Percentiles rank a stretch among this genome's conserved stretches.
Evolutionary conservation across 345 rosid genomes (phyloP).

Genomic region (Pugionium dolabratum): DNA sequence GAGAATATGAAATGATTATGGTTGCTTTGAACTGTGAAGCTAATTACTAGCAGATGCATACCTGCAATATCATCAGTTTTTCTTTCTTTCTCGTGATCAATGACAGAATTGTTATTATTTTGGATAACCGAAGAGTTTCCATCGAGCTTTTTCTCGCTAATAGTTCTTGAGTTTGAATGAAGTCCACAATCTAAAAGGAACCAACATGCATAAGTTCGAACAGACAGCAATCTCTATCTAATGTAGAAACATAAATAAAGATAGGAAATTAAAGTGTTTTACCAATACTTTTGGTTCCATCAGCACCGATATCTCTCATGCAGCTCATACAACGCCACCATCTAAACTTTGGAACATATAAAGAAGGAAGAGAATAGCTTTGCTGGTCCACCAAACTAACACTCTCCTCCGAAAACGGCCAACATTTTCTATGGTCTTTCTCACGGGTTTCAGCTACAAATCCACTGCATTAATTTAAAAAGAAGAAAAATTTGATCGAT

Average conservation of each 20-base stretch:
- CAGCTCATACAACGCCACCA: slow-evolving; percentile 60
- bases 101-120: slow-evolving; percentile 31
- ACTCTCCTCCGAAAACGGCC: slow-evolving; percentile 62
- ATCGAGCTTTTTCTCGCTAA: slow-evolving; percentile 33
- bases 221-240: slow-evolving; percentile 1
- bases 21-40: slow-evolving; percentile 13
- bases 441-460: slow-evolving; percentile 59
- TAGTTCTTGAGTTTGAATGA: slow-evolving; percentile 25
- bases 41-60: slow-evolving; percentile 31
- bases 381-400: slow-evolving; percentile 39
- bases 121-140: slow-evolving; percentile 34
- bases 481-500: slow-evolving; percentile 2
- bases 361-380: slow-evolving; percentile 49
- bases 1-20: not conserved
- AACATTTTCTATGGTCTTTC: slow-evolving; percentile 49
- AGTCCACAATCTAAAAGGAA: slow-evolving; percentile 38
- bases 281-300: slow-evolving; percentile 31
- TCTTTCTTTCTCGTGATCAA: slow-evolving; percentile 38
- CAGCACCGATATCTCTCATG: slow-evolving; percentile 35
- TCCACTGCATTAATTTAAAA: slow-evolving; percentile 49
- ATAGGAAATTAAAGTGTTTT: not conserved
- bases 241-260: slow-evolving; percentile 10
- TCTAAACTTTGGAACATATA: slow-evolving; percentile 54
- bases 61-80: slow-evolving; percentile 41
- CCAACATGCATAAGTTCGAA: slow-evolving; percentile 33